Evolutionary conservation across 1,139 yeast genomes (phyloP).

Genomic region (Suhomyces panamericanus): DNA sequence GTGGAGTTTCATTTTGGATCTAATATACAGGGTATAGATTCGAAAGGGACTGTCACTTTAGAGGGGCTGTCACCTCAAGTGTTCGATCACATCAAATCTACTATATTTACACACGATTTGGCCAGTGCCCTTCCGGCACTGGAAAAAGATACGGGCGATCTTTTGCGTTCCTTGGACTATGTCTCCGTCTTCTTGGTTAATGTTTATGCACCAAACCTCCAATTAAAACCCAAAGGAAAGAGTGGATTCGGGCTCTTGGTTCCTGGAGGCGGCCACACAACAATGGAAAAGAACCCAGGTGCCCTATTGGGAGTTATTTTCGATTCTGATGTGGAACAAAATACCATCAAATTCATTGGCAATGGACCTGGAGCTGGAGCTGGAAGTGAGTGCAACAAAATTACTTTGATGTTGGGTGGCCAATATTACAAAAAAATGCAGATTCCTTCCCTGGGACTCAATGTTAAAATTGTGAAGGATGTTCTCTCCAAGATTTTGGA

Average conservation of each 20-base stretch:
- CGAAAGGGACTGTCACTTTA: slow-evolving; percentile 15
- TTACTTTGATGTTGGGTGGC: slow-evolving; percentile 93
- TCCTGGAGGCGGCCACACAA: slow-evolving; percentile 50
- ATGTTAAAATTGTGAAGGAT: slow-evolving; percentile 44
- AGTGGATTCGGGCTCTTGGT: slow-evolving; percentile 88
- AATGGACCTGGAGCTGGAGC: not conserved
- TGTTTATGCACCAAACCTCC: slow-evolving; percentile 37
- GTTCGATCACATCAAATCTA: slow-evolving; percentile 58
- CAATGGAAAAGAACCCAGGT: slow-evolving; percentile 47
- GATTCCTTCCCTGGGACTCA: slow-evolving; percentile 49
- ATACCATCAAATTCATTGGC: slow-evolving; percentile 26
- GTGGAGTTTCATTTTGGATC: slow-evolving; percentile 37
- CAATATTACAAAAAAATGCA: slow-evolving; percentile 45
- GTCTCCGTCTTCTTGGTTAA: slow-evolving; percentile 63
- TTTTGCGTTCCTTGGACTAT: slow-evolving; percentile 35
- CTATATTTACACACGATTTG: slow-evolving; percentile 46
- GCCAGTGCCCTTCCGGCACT: slow-evolving; percentile 18
- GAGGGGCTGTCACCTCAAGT: slow-evolving; percentile 7
- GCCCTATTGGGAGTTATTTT: slow-evolving; percentile 81
- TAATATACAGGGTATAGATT: slow-evolving; percentile 23
- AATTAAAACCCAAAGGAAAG: slow-evolving; percentile 44
- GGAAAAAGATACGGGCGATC: not conserved
- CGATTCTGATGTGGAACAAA: slow-evolving; percentile 76
- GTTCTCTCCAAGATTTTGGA: slow-evolving; percentile 53
- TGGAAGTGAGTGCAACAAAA: slow-evolving; percentile 31